Evolutionary conservation across 164 flowering plant genomes (phyloP).

Genomic region (Cinnamomum chago): DNA sequence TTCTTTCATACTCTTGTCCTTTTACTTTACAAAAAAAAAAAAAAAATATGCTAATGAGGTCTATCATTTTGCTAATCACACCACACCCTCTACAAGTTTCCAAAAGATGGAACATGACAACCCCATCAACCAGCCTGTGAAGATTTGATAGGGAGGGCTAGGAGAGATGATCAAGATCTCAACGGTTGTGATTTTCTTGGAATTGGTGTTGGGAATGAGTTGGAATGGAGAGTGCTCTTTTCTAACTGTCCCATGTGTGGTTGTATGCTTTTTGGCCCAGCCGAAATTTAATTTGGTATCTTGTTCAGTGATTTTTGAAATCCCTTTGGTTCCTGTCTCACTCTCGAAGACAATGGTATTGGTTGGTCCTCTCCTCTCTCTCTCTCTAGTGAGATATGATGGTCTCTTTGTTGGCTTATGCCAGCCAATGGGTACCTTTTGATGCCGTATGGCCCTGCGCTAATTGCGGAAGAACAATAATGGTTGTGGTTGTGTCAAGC

Average conservation of each 20-base stretch:
- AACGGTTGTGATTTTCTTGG: slow-evolving; percentile 8
- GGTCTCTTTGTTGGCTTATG: background rate
- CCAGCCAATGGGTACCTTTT: background rate
- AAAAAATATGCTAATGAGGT: slow-evolving; percentile 1
- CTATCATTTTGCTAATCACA: slow-evolving; percentile 1
- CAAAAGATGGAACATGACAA: background rate
- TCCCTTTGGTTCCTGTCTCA: background rate
- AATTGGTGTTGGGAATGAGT: background rate
- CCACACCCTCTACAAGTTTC: slow-evolving; percentile 2
- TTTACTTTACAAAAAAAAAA: background rate
- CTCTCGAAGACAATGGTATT: background rate
- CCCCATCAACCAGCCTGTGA: background rate
- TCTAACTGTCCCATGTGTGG: too few relatives aligned
- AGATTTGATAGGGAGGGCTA: background rate
- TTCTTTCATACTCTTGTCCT: background rate
- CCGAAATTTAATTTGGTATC: background rate
- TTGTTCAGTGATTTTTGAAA: background rate
- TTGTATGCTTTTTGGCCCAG: background rate
- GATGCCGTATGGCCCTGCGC: background rate
- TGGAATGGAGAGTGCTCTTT: background rate
- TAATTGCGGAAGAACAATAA: background rate
- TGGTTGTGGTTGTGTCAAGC: background rate
- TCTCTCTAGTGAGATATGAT: background rate
- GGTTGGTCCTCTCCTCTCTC: background rate
- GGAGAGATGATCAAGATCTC: background rate